Conservation (phyloP, 2,329 filamentous ascomycete genomes). For the Cyclaneusma minus region DNA sequence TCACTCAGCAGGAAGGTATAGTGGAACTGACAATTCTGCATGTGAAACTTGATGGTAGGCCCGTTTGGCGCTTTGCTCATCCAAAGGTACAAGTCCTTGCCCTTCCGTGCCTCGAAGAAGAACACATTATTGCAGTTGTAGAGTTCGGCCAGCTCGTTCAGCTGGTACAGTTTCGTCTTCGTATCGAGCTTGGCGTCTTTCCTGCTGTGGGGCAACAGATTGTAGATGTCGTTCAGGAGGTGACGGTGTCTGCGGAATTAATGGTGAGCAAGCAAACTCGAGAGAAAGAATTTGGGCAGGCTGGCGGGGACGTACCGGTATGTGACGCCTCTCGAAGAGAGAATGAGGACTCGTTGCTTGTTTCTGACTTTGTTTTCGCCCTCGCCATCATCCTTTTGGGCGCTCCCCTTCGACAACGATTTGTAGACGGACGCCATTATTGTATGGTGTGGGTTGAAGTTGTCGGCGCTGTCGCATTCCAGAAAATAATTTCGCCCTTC, state of each 20-base stretch:
- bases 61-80: constrained; percentile 68
- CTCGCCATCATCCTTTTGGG: constrained; percentile 30
- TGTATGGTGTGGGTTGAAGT: constrained; percentile 6
- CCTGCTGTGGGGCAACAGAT: constrained; percentile 78
- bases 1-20: neutral
- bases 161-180: constrained; percentile 71
- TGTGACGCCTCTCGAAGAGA: constrained; percentile 86
- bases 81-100: constrained; percentile 89
- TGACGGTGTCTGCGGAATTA: constrained; percentile 60
- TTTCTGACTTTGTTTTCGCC: constrained; percentile 30
- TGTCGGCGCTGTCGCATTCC: constrained; percentile 11
- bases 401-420: constrained; percentile 46
- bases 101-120: constrained; percentile 92
- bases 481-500: constrained; percentile 4
- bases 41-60: constrained; percentile 49
- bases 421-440: constrained; percentile 63
- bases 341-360: constrained; percentile 68
- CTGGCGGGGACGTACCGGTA: constrained; percentile 42
- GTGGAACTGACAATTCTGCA: constrained; percentile 49
- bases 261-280: constrained; percentile 1
- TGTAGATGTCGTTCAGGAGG: constrained; percentile 74
- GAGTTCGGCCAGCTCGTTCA: constrained; percentile 59
- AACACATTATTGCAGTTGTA: constrained; percentile 92
- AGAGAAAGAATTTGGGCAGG: constrained; percentile 7
- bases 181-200: constrained; percentile 97